Evolutionary conservation across 1,284 basidiomycete genomes (phyloP), one percentile per base, ranked within the genome.

Genomic region (Coriolopsis trogii): DNA sequence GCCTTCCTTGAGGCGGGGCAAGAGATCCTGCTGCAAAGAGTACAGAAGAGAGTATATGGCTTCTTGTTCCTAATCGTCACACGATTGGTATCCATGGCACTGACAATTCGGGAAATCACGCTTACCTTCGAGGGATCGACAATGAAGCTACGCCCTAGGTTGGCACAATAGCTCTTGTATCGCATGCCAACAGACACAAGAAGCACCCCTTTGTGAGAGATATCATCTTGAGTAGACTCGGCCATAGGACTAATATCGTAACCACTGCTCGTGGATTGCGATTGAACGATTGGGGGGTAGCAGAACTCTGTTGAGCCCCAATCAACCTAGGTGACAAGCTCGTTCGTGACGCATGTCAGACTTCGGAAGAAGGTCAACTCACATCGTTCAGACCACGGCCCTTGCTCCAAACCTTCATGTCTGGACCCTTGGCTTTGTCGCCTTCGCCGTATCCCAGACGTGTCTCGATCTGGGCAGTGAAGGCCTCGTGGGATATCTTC

Each of bases 251-350:
- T 85, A 44, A 98, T 77, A 66, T 98, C 95, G 67, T 97, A 98
- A 12, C 91, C 89, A 5, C 79, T 75, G 53, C 77, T 81, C 34
- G 85, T 86, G 15, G 92, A 91, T 48, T 89, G 90, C 3, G 95
- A 98, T 66, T 98, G 95, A 64, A 98, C 92, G 68, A 98, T 95
- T 3, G 96, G 95, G 4, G 91, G 86, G 70, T 96, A 98, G 61
- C 93, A 92, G 73, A 95, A 96, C 71, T 98, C 95, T 3, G 91
- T 89, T 10, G 89, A 82, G 23, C 78, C 76, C 79, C 91, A 94
- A 67, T 99, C 95, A 51, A 95, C 79, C 90, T 94, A 59, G 16
- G 25, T n/a, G n/a, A 28, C 26, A 6, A 34, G 33, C 15, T 15
- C 33, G 13, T 7, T 16, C 8, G 20, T 4, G n/a, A 34, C 33